phyloP scores from a whole-genome alignment of 176 grass and related monocot genomes.

The Typha latifolia region DNA sequence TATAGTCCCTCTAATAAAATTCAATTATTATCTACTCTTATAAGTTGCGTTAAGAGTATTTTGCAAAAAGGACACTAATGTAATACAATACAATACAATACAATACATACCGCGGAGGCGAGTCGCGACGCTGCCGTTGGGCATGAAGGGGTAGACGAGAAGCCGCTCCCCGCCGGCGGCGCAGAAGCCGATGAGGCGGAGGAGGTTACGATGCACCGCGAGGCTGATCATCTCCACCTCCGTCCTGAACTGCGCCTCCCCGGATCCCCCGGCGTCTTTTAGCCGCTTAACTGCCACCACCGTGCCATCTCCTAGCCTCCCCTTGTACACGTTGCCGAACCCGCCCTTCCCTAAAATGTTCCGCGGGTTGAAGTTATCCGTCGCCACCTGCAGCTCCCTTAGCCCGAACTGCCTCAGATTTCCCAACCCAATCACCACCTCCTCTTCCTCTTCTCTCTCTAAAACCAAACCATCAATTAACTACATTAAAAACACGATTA shows the following conservation, averaged over 20 bases:
- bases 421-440: slow-evolving; percentile 37
- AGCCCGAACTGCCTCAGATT: slow-evolving; percentile 72
- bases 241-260: slow-evolving; percentile 81
- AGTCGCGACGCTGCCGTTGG: slow-evolving; percentile 84
- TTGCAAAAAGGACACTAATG: neutral
- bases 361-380: slow-evolving; percentile 67
- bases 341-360: slow-evolving; percentile 75
- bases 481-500: neutral
- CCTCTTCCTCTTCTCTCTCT: slow-evolving; percentile 20
- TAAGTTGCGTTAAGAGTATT: too few relatives aligned
- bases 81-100: too few relatives aligned
- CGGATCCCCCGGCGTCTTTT: slow-evolving; percentile 62
- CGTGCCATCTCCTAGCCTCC: slow-evolving; percentile 41
- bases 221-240: slow-evolving; percentile 98
- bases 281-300: slow-evolving; percentile 84
- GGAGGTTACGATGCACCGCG: slow-evolving; percentile 85
- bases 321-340: slow-evolving; percentile 90
- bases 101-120: slow-evolving; percentile 69
- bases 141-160: slow-evolving; percentile 92
- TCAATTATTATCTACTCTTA: too few relatives aligned
- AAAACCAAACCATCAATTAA: neutral
- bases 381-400: slow-evolving; percentile 54
- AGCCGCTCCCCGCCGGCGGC: slow-evolving; percentile 58
- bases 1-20: too few relatives aligned
- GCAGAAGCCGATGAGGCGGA: slow-evolving; percentile 80